Conservation (phyloP, 2,329 filamentous ascomycete genomes). For the Aureobasidium mangrovei region DNA sequence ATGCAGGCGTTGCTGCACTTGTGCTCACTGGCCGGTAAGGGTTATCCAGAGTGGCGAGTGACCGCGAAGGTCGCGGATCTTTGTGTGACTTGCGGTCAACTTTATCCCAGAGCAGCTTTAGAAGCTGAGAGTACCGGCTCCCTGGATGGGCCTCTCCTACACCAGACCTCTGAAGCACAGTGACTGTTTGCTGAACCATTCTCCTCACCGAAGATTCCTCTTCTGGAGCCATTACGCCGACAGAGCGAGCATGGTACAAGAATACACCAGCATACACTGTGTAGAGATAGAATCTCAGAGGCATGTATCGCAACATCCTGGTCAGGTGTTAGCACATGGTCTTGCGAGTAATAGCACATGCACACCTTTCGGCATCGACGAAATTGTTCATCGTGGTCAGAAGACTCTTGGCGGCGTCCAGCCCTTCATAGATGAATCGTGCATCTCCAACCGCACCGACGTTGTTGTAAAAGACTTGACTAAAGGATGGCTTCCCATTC, state of each 20-base stretch:
- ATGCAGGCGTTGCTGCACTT: slow-evolving; percentile 25
- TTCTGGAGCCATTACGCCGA: slow-evolving; percentile 39
- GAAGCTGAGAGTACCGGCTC: slow-evolving; percentile 37
- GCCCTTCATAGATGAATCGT: slow-evolving; percentile 42
- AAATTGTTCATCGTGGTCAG: slow-evolving; percentile 44
- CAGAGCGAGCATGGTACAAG: slow-evolving; percentile 40
- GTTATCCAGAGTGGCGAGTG: slow-evolving; percentile 23
- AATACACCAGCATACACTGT: slow-evolving; percentile 42
- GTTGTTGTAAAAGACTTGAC: slow-evolving; percentile 41
- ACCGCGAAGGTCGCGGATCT: slow-evolving; percentile 11
- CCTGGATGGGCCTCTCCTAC: slow-evolving; percentile 40
- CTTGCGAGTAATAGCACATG: neutral
- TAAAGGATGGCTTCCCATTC: slow-evolving; percentile 29
- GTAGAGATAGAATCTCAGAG: slow-evolving; percentile 41
- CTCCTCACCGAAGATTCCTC: slow-evolving; percentile 39
- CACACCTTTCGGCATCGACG: slow-evolving; percentile 36
- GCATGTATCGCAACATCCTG: slow-evolving; percentile 38
- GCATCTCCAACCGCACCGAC: slow-evolving; percentile 41
- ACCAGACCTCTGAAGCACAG: slow-evolving; percentile 35
- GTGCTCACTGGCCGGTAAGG: slow-evolving; percentile 34
- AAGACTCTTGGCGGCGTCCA: slow-evolving; percentile 42
- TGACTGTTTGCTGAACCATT: slow-evolving; percentile 40
- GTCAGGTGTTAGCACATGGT: neutral
- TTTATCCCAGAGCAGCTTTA: slow-evolving; percentile 42
- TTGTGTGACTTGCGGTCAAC: slow-evolving; percentile 29